phyloP scores from a whole-genome alignment of 2,329 filamentous ascomycete genomes.

The Pseudopyricularia cyperi region DNA sequence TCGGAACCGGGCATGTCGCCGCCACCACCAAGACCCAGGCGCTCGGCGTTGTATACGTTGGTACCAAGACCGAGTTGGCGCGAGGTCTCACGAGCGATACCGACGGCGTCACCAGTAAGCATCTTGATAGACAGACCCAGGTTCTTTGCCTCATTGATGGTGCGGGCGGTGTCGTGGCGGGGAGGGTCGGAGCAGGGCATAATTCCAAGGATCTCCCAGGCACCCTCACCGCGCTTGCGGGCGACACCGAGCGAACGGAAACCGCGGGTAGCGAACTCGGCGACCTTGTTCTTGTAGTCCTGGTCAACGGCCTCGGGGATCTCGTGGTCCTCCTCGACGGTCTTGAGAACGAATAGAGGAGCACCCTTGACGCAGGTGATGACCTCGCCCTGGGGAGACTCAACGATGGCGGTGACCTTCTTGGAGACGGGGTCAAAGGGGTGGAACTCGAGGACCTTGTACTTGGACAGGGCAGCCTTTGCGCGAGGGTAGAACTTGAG shows the following conservation, averaged over 20 bases:
- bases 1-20: conserved; percentile 61
- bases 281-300: conserved; percentile 59
- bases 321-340: conserved; percentile 69
- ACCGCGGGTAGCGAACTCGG: conserved; percentile 65
- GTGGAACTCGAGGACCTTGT: conserved; percentile 66
- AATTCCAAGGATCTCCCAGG: conserved; percentile 63
- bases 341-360: conserved; percentile 70
- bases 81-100: conserved; percentile 71
- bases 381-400: conserved; percentile 54
- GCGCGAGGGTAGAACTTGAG: conserved; percentile 67
- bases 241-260: conserved; percentile 72
- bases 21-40: no score
- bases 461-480: conserved; percentile 59
- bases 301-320: conserved; percentile 61
- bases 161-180: conserved; percentile 67
- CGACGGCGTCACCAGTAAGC: conserved; percentile 69
- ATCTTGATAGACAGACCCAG: conserved; percentile 71
- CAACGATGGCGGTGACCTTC: conserved; percentile 65
- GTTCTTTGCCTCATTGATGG: conserved; percentile 62
- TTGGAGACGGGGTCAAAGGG: conserved; percentile 71
- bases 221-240: conserved; percentile 58
- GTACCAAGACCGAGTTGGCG: conserved; percentile 69
- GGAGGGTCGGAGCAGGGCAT: conserved; percentile 72
- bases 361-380: conserved; percentile 70
- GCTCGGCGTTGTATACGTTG: conserved; percentile 71